Evolutionary conservation across 495 filamentous ascomycete genomes (phyloP).

Genomic region (Neurospora sublineolata): DNA sequence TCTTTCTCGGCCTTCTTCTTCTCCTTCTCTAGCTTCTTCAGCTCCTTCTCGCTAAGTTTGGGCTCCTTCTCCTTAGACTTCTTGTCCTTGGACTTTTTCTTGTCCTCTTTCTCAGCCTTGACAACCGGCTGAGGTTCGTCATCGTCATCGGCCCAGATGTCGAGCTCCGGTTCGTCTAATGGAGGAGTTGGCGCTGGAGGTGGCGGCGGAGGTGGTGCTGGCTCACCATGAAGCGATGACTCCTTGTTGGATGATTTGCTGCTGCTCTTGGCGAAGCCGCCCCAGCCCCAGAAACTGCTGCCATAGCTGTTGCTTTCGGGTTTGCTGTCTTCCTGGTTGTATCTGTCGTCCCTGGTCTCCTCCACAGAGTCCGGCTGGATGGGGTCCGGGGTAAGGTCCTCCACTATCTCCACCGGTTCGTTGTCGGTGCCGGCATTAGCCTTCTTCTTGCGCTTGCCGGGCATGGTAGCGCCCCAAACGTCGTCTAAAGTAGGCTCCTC

Average conservation of each 20-base stretch:
- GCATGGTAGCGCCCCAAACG: constrained; percentile 24
- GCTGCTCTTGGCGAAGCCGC: constrained; percentile 25
- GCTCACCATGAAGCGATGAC: constrained; percentile 11
- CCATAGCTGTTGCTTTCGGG: constrained; percentile 23
- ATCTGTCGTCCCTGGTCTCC: constrained; percentile 28
- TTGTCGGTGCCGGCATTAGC: constrained; percentile 27
- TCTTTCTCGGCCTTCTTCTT: constrained; percentile 29
- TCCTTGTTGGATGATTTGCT: constrained; percentile 26
- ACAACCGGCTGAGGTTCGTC: constrained; percentile 8
- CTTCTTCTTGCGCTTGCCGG: constrained; percentile 33
- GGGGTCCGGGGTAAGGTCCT: constrained; percentile 21
- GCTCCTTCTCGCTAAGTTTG: constrained; percentile 23
- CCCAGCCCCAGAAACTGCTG: constrained; percentile 30
- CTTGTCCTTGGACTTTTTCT: constrained; percentile 12
- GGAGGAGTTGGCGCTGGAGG: constrained; percentile 8
- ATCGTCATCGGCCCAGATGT: neutral
- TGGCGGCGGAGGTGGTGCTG: constrained; percentile 13
- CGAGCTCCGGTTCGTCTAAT: neutral
- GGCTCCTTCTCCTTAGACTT: constrained; percentile 16
- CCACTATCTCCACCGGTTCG: constrained; percentile 27
- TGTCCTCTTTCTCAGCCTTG: constrained; percentile 12
- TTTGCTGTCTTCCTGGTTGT: constrained; percentile 27
- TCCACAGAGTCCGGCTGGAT: constrained; percentile 31
- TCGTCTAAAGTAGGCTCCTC: constrained; percentile 33
- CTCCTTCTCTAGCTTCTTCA: constrained; percentile 18